A percentile compares a stretch with the other conserved stretches of the same genome.
Evolutionary conservation across 306 rosid species (phyloP).

Genomic region (Prunus mume): DNA sequence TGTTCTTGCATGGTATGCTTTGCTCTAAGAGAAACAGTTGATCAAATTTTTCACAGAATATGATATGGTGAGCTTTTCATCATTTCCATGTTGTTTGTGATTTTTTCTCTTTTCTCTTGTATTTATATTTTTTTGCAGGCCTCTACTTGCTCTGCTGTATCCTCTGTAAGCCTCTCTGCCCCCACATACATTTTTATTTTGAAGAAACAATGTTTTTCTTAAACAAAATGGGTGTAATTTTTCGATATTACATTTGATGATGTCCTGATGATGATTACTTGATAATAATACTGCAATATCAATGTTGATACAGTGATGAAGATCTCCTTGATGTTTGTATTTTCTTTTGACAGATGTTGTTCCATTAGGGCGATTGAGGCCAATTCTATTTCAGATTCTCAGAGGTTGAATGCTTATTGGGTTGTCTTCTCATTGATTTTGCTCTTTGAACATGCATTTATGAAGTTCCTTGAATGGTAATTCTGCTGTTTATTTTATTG

Average conservation of each 20-base stretch:
- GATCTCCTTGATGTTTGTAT: not conserved
- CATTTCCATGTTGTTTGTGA: no score
- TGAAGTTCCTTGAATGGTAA: conserved; percentile 41
- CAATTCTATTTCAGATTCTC: conserved; percentile 34
- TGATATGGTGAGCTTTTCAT: no score
- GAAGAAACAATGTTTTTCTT: no score
- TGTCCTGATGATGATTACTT: no score
- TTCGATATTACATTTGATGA: no score
- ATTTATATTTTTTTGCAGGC: conserved; percentile 25
- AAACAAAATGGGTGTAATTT: no score
- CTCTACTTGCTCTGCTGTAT: conserved; percentile 47
- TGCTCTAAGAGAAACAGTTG: no score
- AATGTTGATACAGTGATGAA: not conserved
- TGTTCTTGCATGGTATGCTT: conserved; percentile 44
- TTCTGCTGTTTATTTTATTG: not conserved
- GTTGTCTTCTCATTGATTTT: conserved; percentile 46
- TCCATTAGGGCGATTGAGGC: conserved; percentile 54
- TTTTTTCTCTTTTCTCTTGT: no score
- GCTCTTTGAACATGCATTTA: conserved; percentile 45
- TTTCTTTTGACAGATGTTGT: conserved; percentile 40
- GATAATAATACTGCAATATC: no score
- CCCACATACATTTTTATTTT: no score
- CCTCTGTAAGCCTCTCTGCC: conserved; percentile 46
- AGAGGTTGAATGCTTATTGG: conserved; percentile 57
- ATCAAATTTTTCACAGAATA: no score